Evolutionary conservation across 2,329 filamentous ascomycete species (phyloP).

Genomic region (Dryadomyces sulphureus): DNA sequence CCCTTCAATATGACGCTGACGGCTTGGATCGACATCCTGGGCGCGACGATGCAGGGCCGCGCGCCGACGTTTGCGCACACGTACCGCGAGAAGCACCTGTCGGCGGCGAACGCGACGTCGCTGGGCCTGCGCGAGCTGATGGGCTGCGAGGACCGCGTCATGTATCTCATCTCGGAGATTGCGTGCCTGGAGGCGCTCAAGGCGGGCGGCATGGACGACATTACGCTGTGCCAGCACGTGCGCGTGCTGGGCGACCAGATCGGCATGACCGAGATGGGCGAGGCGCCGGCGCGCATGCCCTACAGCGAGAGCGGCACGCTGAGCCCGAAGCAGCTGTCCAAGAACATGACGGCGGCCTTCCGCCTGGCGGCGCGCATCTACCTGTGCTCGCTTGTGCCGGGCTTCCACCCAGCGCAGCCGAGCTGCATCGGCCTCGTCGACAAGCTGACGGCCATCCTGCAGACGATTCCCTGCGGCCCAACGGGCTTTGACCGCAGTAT

Average conservation of each 20-base stretch:
- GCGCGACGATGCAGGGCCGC: constrained; percentile 77
- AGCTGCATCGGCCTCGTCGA: constrained; percentile 66
- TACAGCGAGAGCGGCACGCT: constrained; percentile 60
- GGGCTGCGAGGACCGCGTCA: constrained; percentile 93
- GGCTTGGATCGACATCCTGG: constrained; percentile 93
- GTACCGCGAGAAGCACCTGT: constrained; percentile 89
- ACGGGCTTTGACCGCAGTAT: constrained; percentile 80
- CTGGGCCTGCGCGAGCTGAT: constrained; percentile 80
- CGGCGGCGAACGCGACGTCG: constrained; percentile 39
- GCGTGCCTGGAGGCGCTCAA: constrained; percentile 88
- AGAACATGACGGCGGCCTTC: constrained; percentile 84
- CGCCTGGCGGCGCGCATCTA: constrained; percentile 88
- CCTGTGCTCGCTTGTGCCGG: constrained; percentile 87
- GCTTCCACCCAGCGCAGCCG: constrained; percentile 60
- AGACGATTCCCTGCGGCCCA: constrained; percentile 67
- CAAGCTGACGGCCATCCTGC: constrained; percentile 61
- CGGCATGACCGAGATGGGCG: constrained; percentile 57
- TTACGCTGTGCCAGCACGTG: constrained; percentile 78
- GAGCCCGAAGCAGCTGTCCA: constrained; percentile 67
- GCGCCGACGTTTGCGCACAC: constrained; percentile 82
- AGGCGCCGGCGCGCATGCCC: constrained; percentile 41
- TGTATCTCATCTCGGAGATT: constrained; percentile 97
- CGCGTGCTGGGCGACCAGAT: constrained; percentile 78
- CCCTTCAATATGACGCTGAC: constrained; percentile 93
- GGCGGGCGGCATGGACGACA: constrained; percentile 66